Base-by-base conservation (phyloP, 495 filamentous ascomycete genomes). In the Parmelia sp. region DNA sequence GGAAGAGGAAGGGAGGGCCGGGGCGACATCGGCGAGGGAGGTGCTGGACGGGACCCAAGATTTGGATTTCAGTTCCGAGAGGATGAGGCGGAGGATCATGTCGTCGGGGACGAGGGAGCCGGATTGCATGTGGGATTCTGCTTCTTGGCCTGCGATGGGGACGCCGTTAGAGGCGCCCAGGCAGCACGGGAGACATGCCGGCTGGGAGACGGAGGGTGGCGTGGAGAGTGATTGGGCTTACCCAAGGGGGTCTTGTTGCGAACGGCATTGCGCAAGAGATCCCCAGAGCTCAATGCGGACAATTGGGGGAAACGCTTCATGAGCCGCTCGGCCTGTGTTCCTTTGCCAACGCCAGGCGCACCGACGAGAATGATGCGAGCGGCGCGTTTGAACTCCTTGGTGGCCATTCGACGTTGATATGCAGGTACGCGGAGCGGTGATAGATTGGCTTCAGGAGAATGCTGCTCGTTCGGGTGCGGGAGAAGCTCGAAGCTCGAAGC, bases 321-420 rank as follows among this genome's bases (percentile, higher is more conserved):
- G 51, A 98, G 78, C 51, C 94, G 83, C 71, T 96, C 90, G 36
- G 91, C 89, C 72, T 98, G 94, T 21, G 94, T 98, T 39, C 94
- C 94, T 76, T 98, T 98, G 60, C 94, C 94, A 6, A 83, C 82
- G 9, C 89, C 94, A 0, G 94, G 94, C n/a, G 94, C 92, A 59
- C 94, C 94, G 66, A 98, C 84, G 62, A 98, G 84, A 73, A 98
- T 97, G 60, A 98, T 86, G 39, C 94, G 89, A 23, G 95, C 94
- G 44, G 94, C 93, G 74, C 83, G 86, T 63, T 83, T 83, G 70
- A 95, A 86, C 76, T 84, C 75, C 67, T 71, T 76, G 6, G 73
- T 73, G 36, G 73, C 51, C 68, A 69, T 69, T 37, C 42, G 40
- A 25, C 25, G 27, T 21, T 21, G 33, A 6, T 21, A 33, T 27